Conservation (phyloP, 371 early-diverging fungal species). For the Mucor indicus region DNA sequence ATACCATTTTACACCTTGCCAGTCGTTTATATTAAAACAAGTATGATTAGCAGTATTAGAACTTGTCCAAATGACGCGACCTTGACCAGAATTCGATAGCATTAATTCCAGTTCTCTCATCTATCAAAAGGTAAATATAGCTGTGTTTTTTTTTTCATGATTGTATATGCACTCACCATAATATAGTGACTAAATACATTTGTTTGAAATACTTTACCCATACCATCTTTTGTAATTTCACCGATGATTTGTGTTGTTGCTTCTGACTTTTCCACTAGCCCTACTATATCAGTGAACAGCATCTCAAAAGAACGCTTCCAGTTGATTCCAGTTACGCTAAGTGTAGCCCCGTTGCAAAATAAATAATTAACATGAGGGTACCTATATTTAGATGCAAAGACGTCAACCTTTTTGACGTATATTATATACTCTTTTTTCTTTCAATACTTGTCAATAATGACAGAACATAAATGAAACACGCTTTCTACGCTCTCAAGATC, state of each 20-base stretch:
- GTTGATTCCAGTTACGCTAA: constrained; percentile 57
- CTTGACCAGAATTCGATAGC: constrained; percentile 44
- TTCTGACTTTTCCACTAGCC: constrained; percentile 66
- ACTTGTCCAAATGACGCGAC: constrained; percentile 82
- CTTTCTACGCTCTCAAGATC: constrained; percentile 56
- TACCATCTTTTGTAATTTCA: constrained; percentile 57
- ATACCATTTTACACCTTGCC: constrained; percentile 67
- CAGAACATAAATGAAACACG: constrained; percentile 32
- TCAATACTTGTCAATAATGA: constrained; percentile 23
- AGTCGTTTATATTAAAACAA: constrained; percentile 59
- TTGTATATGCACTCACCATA: constrained; percentile 50
- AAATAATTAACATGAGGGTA: constrained; percentile 60
- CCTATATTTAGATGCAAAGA: no score
- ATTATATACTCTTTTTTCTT: no score
- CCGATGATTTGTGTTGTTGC: constrained; percentile 61
- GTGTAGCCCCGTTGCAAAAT: constrained; percentile 82
- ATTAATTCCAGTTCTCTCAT: constrained; percentile 56
- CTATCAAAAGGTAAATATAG: no score
- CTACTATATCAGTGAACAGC: constrained; percentile 54
- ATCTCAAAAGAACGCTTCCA: constrained; percentile 42
- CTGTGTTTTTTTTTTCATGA: no score
- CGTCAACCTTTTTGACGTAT: no score
- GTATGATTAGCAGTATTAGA: constrained; percentile 61
- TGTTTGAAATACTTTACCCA: constrained; percentile 77
- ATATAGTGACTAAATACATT: constrained; percentile 91